phyloP scores from a whole-genome alignment of 2,329 filamentous ascomycete genomes.

The Nemania sp. region DNA sequence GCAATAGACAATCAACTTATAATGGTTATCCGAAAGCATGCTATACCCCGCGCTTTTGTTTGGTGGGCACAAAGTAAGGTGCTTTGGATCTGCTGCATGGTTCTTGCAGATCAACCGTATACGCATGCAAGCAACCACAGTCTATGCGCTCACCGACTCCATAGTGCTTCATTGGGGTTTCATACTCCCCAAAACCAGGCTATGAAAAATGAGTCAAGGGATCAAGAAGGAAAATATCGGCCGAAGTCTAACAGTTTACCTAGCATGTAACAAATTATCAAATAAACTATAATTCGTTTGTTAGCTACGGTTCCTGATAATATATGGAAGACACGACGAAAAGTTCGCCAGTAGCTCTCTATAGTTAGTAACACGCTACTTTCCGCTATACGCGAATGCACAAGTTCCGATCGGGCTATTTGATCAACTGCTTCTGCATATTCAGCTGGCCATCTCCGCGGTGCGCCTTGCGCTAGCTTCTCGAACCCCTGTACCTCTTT shows the following conservation, averaged over 20 bases:
- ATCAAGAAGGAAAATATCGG: no score
- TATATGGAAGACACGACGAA: no score
- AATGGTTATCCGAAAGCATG: neutral
- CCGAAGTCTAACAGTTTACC: no score
- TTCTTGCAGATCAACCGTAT: slow-evolving; percentile 7
- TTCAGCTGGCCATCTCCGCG: slow-evolving; percentile 3
- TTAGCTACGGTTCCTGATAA: no score
- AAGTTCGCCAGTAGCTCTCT: neutral
- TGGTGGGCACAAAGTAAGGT: slow-evolving; percentile 4
- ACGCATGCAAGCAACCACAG: neutral
- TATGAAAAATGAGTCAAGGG: no score
- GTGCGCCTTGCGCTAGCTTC: neutral
- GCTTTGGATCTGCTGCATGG: slow-evolving; percentile 16
- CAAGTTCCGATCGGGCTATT: neutral
- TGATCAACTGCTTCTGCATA: neutral
- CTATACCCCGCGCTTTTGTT: neutral
- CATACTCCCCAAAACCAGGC: no score
- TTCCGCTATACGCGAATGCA: neutral
- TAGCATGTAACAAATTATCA: no score
- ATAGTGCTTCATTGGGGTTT: neutral
- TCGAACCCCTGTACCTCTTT: slow-evolving; percentile 4
- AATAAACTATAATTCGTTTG: no score
- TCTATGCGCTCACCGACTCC: slow-evolving; percentile 13
- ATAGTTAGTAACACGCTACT: no score
- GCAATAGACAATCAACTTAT: neutral